Conservation (phyloP, 2,329 filamentous ascomycete genomes). For the Cercospora zeina region DNA sequence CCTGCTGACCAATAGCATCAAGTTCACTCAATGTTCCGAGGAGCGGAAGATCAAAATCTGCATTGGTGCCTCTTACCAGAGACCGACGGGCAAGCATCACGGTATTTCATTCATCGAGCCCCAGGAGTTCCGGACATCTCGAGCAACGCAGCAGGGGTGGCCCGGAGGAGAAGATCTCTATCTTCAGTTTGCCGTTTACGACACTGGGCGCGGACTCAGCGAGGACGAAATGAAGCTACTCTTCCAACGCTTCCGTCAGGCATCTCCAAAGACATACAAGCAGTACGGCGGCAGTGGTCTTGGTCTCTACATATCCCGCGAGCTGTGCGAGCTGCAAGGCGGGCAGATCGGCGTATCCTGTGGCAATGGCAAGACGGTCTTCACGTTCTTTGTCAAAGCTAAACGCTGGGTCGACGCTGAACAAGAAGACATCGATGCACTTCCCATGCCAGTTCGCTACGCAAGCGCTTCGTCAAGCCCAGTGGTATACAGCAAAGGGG, state of each 20-base stretch:
- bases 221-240: constrained; percentile 45
- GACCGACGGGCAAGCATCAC: constrained; percentile 39
- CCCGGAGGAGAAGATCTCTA: constrained; percentile 42
- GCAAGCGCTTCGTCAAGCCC: constrained; percentile 34
- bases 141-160: constrained; percentile 37
- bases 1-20: constrained; percentile 51
- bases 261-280: constrained; percentile 38
- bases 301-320: constrained; percentile 50
- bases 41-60: constrained; percentile 43
- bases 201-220: constrained; percentile 47
- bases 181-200: constrained; percentile 48
- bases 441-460: constrained; percentile 18
- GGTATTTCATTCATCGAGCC: constrained; percentile 40
- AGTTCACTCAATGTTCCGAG: constrained; percentile 46
- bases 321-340: constrained; percentile 47
- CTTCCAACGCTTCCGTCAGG: constrained; percentile 47
- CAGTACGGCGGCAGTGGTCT: constrained; percentile 50
- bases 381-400: constrained; percentile 49
- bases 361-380: constrained; percentile 45
- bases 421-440: background rate
- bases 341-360: constrained; percentile 51
- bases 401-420: constrained; percentile 28
- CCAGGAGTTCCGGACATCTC: constrained; percentile 29
- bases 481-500: constrained; percentile 30
- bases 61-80: constrained; percentile 41